Percentiles rank a stretch among this genome's conserved stretches.
Conservation (phyloP, 495 filamentous ascomycete species). For the Coniosporium apollinis region DNA sequence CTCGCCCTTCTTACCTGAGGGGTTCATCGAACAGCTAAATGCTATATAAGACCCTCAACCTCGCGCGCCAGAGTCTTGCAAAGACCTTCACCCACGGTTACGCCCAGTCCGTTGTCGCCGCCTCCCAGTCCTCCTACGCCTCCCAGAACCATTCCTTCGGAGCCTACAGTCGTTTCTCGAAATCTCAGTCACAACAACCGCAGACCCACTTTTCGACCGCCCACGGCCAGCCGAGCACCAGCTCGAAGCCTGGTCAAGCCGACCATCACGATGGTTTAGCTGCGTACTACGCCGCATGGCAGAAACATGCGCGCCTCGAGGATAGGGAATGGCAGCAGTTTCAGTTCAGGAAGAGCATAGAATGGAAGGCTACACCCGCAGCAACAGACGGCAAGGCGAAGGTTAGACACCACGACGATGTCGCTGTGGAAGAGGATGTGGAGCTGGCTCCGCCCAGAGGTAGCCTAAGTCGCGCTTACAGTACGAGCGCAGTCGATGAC, state of each 20-base stretch:
- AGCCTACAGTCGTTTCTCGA: too few species aligned
- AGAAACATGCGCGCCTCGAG: slow-evolving; percentile 51
- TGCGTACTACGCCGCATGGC: slow-evolving; percentile 80
- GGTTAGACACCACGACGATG: slow-evolving; percentile 22
- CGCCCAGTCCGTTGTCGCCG: slow-evolving; percentile 92
- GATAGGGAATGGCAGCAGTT: slow-evolving; percentile 81
- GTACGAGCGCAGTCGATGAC: slow-evolving; percentile 35
- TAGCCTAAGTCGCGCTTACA: slow-evolving; percentile 29
- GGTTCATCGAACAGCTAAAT: slow-evolving; percentile 46
- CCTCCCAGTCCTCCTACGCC: slow-evolving; percentile 76
- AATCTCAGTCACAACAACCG: slow-evolving; percentile 27
- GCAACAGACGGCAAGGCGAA: slow-evolving; percentile 33
- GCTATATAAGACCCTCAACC: slow-evolving; percentile 71
- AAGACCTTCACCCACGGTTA: slow-evolving; percentile 96
- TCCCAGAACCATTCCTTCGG: slow-evolving; percentile 57
- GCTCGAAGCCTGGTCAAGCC: too few species aligned
- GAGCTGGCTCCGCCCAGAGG: slow-evolving; percentile 30
- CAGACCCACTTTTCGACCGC: slow-evolving; percentile 15
- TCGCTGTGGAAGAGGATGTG: slow-evolving; percentile 25
- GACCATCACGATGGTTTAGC: slow-evolving; percentile 31
- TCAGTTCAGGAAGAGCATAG: slow-evolving; percentile 70
- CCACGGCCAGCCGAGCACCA: too few species aligned
- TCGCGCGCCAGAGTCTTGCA: slow-evolving; percentile 90
- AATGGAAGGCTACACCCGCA: slow-evolving; percentile 48
- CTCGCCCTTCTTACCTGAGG: slow-evolving; percentile 29